Evolutionary conservation across 768 basidiomycete species (phyloP).

Genomic region (Gymnopilus junonius): DNA sequence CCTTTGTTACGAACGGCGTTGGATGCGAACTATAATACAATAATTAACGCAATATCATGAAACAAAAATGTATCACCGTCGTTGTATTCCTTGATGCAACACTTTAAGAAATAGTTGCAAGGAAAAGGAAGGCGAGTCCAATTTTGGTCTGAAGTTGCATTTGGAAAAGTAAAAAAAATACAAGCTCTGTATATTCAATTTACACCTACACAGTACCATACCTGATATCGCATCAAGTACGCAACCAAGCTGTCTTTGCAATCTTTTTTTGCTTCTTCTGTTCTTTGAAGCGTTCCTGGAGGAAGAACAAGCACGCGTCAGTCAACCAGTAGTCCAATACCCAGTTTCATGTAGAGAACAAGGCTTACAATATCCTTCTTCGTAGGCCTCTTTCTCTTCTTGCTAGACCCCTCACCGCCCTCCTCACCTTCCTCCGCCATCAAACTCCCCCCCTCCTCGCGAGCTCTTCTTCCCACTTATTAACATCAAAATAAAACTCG

Average conservation of each 20-base stretch:
- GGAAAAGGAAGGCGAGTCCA: too few species aligned
- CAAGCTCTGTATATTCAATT: too few species aligned
- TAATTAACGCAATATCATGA: too few species aligned
- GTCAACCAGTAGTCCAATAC: conserved; percentile 2
- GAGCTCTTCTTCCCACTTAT: conserved; percentile 76
- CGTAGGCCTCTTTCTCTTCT: conserved; percentile 77
- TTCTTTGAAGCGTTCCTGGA: conserved; percentile 82
- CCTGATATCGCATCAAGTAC: conserved; percentile 49
- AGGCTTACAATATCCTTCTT: conserved; percentile 83
- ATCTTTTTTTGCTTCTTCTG: conserved; percentile 84
- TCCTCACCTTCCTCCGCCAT: conserved; percentile 42
- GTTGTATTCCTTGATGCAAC: too few species aligned
- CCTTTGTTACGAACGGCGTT: too few species aligned
- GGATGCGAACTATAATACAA: too few species aligned
- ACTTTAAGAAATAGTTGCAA: too few species aligned
- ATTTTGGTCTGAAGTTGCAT: too few species aligned
- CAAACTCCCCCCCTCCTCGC: conserved; percentile 47
- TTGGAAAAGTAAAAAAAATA: too few species aligned
- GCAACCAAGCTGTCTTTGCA: conserved; percentile 87
- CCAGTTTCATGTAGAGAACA: too few species aligned
- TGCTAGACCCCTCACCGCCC: conserved; percentile 55
- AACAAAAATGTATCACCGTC: too few species aligned
- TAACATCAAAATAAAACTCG: conserved; percentile 85
- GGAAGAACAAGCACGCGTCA: conserved; percentile 6
- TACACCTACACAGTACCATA: background rate